Conservation (phyloP, 2,329 filamentous ascomycete genomes). For the Chaetomiaceae sp. region DNA sequence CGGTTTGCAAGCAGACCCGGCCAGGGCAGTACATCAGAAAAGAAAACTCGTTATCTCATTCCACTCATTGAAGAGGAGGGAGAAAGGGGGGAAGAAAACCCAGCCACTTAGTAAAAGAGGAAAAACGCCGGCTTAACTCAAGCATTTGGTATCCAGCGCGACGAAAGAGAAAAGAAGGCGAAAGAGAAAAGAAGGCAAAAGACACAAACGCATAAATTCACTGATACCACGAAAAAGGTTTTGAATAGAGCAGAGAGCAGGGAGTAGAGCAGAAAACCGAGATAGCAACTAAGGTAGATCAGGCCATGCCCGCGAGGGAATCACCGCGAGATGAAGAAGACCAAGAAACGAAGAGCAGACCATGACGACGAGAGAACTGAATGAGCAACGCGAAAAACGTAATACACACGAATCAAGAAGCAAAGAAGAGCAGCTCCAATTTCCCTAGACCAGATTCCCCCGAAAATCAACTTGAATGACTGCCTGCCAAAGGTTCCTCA, state of each 20-base stretch:
- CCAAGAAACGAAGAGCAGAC: constrained; percentile 2
- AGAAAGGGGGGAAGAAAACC: too few relatives aligned
- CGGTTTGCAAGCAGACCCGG: not conserved
- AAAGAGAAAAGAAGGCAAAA: constrained; percentile 8
- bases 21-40: constrained; percentile 6
- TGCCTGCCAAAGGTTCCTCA: constrained; percentile 19
- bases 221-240: constrained; percentile 14
- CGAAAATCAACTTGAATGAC: constrained; percentile 22
- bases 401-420: constrained; percentile 18
- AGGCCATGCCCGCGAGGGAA: constrained; percentile 22
- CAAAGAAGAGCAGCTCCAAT: constrained; percentile 21
- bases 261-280: too few relatives aligned
- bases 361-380: constrained; percentile 13
- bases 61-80: too few relatives aligned
- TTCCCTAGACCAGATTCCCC: constrained; percentile 22
- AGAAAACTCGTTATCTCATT: too few relatives aligned
- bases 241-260: constrained; percentile 18
- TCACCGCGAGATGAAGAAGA: constrained; percentile 23
- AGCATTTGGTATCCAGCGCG: constrained; percentile 30
- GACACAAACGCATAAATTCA: constrained; percentile 20
- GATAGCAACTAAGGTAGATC: constrained; percentile 10
- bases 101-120: too few relatives aligned
- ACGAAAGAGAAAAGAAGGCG: constrained; percentile 4
- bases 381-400: constrained; percentile 13
- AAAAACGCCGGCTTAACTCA: too few relatives aligned